phyloP scores from a whole-genome alignment of 495 filamentous ascomycete species.

The Glarea lozoyensis region DNA sequence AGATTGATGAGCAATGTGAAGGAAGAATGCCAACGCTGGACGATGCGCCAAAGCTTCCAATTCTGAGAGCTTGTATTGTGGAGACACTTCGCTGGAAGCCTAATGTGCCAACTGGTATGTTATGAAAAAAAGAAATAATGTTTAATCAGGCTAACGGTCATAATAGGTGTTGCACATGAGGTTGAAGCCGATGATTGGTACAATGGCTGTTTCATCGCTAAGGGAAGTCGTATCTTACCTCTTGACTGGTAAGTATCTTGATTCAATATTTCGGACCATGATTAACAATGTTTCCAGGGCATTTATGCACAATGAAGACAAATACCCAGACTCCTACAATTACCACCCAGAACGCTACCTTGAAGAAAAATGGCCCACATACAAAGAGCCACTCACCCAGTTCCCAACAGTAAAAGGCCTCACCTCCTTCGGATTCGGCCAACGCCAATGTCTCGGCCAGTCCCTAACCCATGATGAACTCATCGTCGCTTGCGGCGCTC shows the following conservation, averaged over 20 bases:
- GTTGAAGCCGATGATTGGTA: slow-evolving; percentile 37
- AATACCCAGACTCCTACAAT: slow-evolving; percentile 53
- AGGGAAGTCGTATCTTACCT: slow-evolving; percentile 47
- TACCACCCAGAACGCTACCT: slow-evolving; percentile 49
- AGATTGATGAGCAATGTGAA: slow-evolving; percentile 47
- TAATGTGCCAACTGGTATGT: slow-evolving; percentile 37
- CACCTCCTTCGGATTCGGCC: slow-evolving; percentile 15
- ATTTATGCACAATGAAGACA: slow-evolving; percentile 35
- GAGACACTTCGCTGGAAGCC: slow-evolving; percentile 47
- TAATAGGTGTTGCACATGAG: slow-evolving; percentile 32
- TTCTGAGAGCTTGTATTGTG: slow-evolving; percentile 36
- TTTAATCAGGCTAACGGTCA: slow-evolving; percentile 40
- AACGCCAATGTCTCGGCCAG: slow-evolving; percentile 13
- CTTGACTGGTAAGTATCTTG: too few relatives aligned
- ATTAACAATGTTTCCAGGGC: background rate
- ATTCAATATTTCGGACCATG: too few relatives aligned
- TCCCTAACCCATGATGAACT: slow-evolving; percentile 11
- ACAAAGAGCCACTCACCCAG: slow-evolving; percentile 33
- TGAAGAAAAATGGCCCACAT: slow-evolving; percentile 11
- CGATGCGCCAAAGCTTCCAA: slow-evolving; percentile 35
- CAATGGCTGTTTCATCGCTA: slow-evolving; percentile 42
- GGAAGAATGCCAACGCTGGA: slow-evolving; percentile 40
- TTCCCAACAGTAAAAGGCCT: slow-evolving; percentile 37
- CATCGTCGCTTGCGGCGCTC: slow-evolving; percentile 7
- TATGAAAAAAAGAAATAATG: slow-evolving; percentile 35